Base-by-base conservation (phyloP, 2,329 filamentous ascomycete genomes). In the Sclerotinia sclerotiorum region DNA sequence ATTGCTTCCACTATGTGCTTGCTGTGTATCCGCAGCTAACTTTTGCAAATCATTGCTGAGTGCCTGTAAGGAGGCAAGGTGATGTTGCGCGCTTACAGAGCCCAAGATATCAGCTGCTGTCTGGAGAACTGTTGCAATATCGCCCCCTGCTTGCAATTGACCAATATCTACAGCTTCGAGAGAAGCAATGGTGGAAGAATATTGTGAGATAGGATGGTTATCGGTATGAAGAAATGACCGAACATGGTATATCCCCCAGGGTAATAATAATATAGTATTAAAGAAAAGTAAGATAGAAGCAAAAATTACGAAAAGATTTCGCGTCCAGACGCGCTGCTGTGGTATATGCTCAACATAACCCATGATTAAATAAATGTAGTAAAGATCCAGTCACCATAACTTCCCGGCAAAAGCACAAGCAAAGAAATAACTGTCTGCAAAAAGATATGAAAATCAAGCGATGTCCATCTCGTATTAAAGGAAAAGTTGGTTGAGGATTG, bases 321-420 rank as follows among this genome's bases (percentile, higher is more conserved):
- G 65, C 55, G 65, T 67, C 65, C 65, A 61, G 55, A 62, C 65
- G 65, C 65, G 55, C 42, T 61, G 44, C 44, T 42, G 24, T 21
- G 65, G 65, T 24, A 35, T n/a, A 67, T 67, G 56, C 24, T 67
- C 65, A 67, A 48, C 65, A 62, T 62, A 62, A 13, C 65, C 65
- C 65, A 67, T 67, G 32, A 32, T 54, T 48, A 62, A 32, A 19
- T 39, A 52, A 44, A 62, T 54, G 35, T 29, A 62, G 19, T n/a
- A 48, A 24, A 35, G 17, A 35, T 39, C 55, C 46, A 67, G 32
- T 21, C 29, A 61, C 27, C 46, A 67, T 67, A 35, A 44, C 55
- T 44, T 39, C 42, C 32, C 17, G 15, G 27, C 17, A 49, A 66
- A 44, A 49, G 2, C 6, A 48, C 19, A 66, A 35, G 44, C n/a